Evolutionary conservation across 352 stramenopile genomes (phyloP).

Genomic region (Phytophthora pluvialis): DNA sequence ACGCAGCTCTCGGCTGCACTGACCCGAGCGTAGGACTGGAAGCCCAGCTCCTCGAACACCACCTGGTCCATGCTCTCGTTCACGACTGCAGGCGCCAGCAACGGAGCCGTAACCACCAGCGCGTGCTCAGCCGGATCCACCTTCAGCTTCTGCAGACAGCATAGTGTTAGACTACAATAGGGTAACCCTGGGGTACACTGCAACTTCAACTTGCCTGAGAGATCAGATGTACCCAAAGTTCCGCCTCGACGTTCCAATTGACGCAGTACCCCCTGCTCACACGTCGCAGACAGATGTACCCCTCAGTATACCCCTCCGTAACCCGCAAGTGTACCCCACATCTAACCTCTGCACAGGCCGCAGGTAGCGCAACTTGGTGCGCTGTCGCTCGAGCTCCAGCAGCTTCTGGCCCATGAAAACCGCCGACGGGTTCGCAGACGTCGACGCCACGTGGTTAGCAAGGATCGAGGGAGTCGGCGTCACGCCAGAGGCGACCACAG

Average conservation of each 20-base stretch:
- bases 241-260: constrained; percentile 81
- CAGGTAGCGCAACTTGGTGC: constrained; percentile 52
- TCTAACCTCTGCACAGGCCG: constrained; percentile 52
- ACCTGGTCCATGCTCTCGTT: constrained; percentile 82
- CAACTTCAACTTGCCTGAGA: constrained; percentile 46
- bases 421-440: constrained; percentile 27
- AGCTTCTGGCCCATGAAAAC: constrained; percentile 54
- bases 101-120: constrained; percentile 63
- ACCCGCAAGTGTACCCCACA: constrained; percentile 5
- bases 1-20: constrained; percentile 65
- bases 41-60: constrained; percentile 81
- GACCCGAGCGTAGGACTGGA: constrained; percentile 60
- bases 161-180: constrained; percentile 2
- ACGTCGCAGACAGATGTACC: constrained; percentile 1
- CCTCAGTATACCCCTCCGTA: constrained; percentile 1
- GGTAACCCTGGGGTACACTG: constrained; percentile 3
- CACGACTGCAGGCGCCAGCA: constrained; percentile 60
- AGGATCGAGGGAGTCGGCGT: constrained; percentile 26
- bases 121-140: constrained; percentile 56
- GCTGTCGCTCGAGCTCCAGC: constrained; percentile 58
- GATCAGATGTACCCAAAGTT: constrained; percentile 64
- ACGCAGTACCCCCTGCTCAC: constrained; percentile 72
- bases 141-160: constrained; percentile 45
- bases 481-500: constrained; percentile 35
- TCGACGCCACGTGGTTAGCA: constrained; percentile 57